Base-by-base conservation (phyloP, 225 moss, liverwort and hornwort species). In the Antitrichia curtipendula region DNA sequence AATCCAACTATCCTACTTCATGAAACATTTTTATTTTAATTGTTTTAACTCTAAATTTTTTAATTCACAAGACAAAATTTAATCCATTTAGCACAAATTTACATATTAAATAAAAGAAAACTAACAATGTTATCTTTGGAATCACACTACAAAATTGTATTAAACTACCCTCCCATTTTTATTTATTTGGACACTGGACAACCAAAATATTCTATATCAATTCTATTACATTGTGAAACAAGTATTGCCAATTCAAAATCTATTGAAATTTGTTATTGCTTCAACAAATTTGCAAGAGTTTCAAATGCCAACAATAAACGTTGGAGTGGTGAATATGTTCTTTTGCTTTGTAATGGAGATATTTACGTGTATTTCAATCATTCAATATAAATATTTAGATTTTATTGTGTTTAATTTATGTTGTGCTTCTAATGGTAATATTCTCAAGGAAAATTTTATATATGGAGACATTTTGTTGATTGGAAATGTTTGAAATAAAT, bases 381-480 rank as follows among this genome's bases (percentile, higher is more conserved):
- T 20, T 74, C 2, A 31, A 74, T 49, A 1, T 49, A 20, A 7
- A 12, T 50, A 32, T 49, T 1, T 49, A 74, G 2, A 49, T 32
- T 74, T 31, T 74, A 4, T 32, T 31, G 2, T 10, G 0, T 12
- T 19, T 31, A 49, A 4, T 31, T 47, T 47, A 47, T 29, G 2
- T 29, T 12, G 19, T 32, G 11, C 7, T 74, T 31, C 5, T 2
- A 20, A 32, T 2, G 11, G 7, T 31, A 31, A 29, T 49, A 29
- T 11, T 49, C 0, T 31, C 10, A 31, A 73, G 3, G 1, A 47
- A 31, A 1, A 7, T 29, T 12, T 47, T 31, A 12, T 19, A 49
- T 12, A 1, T 12, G 3, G 7, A 1, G 4, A 2, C 11, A 4
- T 74, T 31, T 19, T 20, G 12, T 19, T 1, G 1, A 12, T 0